Evolutionary conservation across 2,329 filamentous ascomycete species (phyloP).

Genomic region (Aureobasidium sp.): DNA sequence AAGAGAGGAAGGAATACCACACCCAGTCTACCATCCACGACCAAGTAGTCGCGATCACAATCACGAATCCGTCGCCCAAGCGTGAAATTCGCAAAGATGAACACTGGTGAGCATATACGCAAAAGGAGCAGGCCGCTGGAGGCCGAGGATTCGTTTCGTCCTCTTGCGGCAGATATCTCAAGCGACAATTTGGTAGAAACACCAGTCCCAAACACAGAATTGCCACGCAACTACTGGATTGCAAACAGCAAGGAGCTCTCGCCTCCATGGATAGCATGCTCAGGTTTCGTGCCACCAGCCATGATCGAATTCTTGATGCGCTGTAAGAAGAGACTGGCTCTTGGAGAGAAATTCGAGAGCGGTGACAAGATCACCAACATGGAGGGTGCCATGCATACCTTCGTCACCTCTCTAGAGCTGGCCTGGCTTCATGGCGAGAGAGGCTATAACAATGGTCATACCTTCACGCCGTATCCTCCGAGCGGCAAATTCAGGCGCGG

Average conservation of each 20-base stretch:
- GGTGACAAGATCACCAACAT: slow-evolving; percentile 13
- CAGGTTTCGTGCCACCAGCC: not conserved
- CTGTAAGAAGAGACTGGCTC: not conserved
- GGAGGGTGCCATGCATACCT: slow-evolving; percentile 12
- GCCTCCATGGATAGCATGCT: slow-evolving; percentile 8
- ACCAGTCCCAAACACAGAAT: not conserved
- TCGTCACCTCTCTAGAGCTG: slow-evolving; percentile 5
- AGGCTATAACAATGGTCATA: not conserved
- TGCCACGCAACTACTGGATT: slow-evolving; percentile 4
- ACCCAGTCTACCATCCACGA: not conserved
- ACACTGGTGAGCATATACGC: not conserved
- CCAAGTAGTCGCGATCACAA: not conserved
- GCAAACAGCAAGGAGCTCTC: not conserved
- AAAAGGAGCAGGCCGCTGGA: not conserved
- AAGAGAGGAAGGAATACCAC: not conserved
- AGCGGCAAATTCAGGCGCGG: not conserved
- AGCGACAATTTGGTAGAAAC: not conserved
- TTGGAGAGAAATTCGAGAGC: not conserved
- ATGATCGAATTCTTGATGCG: slow-evolving; percentile 1
- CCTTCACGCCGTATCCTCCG: not conserved
- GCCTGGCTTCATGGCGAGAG: slow-evolving; percentile 1
- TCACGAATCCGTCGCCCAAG: not conserved
- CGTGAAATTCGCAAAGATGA: not conserved
- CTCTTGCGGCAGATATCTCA: not conserved
- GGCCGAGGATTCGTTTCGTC: not conserved